Conservation (phyloP, 768 basidiomycete species). For the Rhodotorula graminis region DNA sequence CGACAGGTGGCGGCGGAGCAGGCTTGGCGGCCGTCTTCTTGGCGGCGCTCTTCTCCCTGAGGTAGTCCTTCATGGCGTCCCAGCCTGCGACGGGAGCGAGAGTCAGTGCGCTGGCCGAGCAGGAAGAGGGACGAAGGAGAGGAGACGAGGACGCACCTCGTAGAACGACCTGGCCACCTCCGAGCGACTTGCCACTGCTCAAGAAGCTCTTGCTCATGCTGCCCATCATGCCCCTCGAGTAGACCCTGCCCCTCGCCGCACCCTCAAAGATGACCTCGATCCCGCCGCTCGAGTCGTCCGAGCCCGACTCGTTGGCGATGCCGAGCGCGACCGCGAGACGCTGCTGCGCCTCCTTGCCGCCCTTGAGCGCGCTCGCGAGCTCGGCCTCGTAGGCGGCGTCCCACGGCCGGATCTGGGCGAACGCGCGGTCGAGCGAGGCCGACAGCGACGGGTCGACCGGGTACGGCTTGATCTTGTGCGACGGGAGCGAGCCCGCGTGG, state of each 20-base stretch:
- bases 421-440: constrained; percentile 36
- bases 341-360: constrained; percentile 38
- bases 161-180: constrained; percentile 32
- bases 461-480: constrained; percentile 35
- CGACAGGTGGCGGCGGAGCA: background rate
- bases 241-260: constrained; percentile 10
- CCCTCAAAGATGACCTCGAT: constrained; percentile 41
- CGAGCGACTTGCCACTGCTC: constrained; percentile 3
- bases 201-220: constrained; percentile 19
- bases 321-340: constrained; percentile 32
- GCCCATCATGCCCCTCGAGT: constrained; percentile 23
- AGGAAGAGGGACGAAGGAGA: background rate
- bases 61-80: constrained; percentile 16
- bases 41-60: constrained; percentile 19
- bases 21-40: constrained; percentile 18
- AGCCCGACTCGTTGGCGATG: constrained; percentile 23
- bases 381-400: constrained; percentile 36
- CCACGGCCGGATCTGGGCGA: constrained; percentile 33
- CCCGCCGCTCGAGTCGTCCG: constrained; percentile 10
- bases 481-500: background rate
- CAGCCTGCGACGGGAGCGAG: background rate
- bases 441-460: constrained; percentile 41
- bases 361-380: constrained; percentile 33
- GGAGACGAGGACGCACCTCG: constrained; percentile 6
- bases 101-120: no score